Conservation (phyloP, 2,329 filamentous ascomycete species). For the Ceratocystis ficicola region DNA sequence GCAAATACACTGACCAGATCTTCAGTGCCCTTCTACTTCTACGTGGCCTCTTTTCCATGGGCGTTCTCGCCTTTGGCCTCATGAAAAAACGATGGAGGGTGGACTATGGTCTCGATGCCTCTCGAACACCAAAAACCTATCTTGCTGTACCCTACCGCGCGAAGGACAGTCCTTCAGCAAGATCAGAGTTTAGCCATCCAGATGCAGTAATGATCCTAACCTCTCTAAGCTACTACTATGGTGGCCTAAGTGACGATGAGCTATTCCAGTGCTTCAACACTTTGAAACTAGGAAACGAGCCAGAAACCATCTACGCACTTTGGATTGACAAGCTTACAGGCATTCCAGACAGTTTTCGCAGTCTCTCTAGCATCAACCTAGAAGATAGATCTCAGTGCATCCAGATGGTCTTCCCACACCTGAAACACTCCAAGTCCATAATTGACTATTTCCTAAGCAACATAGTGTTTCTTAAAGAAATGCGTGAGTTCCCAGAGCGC, state of each 20-base stretch:
- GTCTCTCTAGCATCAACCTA: slow-evolving; percentile 45
- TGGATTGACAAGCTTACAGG: slow-evolving; percentile 34
- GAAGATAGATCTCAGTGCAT: slow-evolving; percentile 40
- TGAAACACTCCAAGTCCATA: slow-evolving; percentile 40
- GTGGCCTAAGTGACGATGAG: slow-evolving; percentile 41
- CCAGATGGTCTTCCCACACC: slow-evolving; percentile 38
- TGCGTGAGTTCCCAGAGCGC: slow-evolving; percentile 51
- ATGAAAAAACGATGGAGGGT: slow-evolving; percentile 51
- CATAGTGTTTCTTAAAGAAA: slow-evolving; percentile 49
- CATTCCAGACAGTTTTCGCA: slow-evolving; percentile 31
- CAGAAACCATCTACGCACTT: slow-evolving; percentile 37
- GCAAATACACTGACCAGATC: slow-evolving; percentile 25
- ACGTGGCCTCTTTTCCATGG: slow-evolving; percentile 43
- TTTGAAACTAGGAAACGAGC: slow-evolving; percentile 41
- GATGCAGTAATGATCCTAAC: slow-evolving; percentile 47
- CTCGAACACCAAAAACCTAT: slow-evolving; percentile 32
- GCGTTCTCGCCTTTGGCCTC: slow-evolving; percentile 43
- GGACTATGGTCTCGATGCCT: slow-evolving; percentile 45
- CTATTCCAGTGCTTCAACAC: slow-evolving; percentile 37
- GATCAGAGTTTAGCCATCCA: slow-evolving; percentile 51
- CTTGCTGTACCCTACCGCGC: slow-evolving; percentile 49
- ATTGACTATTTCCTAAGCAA: slow-evolving; percentile 52
- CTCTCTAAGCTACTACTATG: slow-evolving; percentile 44
- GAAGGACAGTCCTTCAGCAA: slow-evolving; percentile 43
- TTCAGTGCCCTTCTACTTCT: slow-evolving; percentile 35